Evolutionary conservation across 805 yeast species (phyloP).

Genomic region (Komagataella ulmi): DNA sequence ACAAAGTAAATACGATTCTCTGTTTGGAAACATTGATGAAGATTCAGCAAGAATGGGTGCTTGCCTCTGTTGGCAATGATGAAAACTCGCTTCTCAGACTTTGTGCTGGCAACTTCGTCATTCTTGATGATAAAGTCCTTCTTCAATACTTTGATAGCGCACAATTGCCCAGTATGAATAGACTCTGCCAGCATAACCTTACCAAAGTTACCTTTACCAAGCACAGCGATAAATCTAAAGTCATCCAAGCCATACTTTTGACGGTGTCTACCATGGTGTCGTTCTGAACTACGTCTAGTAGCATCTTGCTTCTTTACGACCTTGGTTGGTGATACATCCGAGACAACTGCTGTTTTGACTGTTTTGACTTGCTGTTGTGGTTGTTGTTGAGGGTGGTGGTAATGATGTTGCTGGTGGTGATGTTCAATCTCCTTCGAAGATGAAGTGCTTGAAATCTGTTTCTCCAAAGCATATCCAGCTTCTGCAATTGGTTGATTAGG

Average conservation of each 20-base stretch:
- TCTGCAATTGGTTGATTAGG: neutral
- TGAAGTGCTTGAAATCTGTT: neutral
- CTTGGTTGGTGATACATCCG: neutral
- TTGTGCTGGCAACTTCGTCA: constrained; percentile 91
- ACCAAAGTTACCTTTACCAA: constrained; percentile 98
- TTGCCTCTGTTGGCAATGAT: constrained; percentile 57
- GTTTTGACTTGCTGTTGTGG: constrained; percentile 6
- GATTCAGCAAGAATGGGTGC: constrained; percentile 86
- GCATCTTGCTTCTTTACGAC: neutral
- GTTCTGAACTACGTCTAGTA: constrained; percentile 15
- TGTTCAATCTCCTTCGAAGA: neutral
- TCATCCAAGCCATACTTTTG: constrained; percentile 87
- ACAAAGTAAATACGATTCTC: constrained; percentile 96
- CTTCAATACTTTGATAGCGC: constrained; percentile 94
- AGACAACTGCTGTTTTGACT: constrained; percentile 3
- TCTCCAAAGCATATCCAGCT: neutral
- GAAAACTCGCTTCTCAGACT: constrained; percentile 90
- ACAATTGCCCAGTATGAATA: constrained; percentile 62
- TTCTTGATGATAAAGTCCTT: constrained; percentile 91
- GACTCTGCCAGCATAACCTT: constrained; percentile 96
- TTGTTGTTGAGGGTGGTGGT: constrained; percentile 8
- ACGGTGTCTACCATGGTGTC: constrained; percentile 27
- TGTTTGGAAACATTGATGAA: constrained; percentile 94
- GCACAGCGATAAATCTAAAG: constrained; percentile 84
- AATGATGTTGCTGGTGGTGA: constrained; percentile 1